These are phyloP conservation scores for Stachybotrys chlorohalonatus DNA, from an alignment of 2,329 filamentous ascomycete genomes.

Conservation along the genomic window DNA sequence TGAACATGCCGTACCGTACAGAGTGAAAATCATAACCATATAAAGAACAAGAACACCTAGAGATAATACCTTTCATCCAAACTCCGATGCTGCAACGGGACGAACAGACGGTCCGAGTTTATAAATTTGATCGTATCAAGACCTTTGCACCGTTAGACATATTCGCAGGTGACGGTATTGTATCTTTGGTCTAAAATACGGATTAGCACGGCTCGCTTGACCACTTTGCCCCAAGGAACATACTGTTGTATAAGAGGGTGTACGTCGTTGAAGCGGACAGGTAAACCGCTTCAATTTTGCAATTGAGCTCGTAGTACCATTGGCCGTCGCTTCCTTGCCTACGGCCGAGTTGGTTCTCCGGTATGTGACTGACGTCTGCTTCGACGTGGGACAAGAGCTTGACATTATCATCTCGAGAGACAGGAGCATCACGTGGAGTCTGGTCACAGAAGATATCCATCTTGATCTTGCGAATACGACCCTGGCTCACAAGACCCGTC, in stretches of 20 bases:
- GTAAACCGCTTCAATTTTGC: slow-evolving; percentile 31
- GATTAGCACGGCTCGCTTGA: background rate
- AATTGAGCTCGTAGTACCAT: slow-evolving; percentile 29
- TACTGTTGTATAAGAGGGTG: slow-evolving; percentile 32
- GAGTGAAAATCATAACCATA: background rate
- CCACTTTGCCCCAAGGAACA: slow-evolving; percentile 3
- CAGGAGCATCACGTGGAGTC: slow-evolving; percentile 19
- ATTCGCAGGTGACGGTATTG: slow-evolving; percentile 31
- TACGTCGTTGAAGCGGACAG: slow-evolving; percentile 32
- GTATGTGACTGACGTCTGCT: slow-evolving; percentile 31
- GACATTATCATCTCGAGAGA: slow-evolving; percentile 26
- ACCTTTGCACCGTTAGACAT: slow-evolving; percentile 18
- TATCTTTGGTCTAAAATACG: slow-evolving; percentile 23
- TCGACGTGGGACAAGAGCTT: slow-evolving; percentile 25
- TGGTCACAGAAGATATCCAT: slow-evolving; percentile 27
- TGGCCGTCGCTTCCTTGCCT: slow-evolving; percentile 1
- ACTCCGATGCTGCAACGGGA: background rate
- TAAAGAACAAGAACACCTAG: background rate
- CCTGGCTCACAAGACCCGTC: slow-evolving; percentile 15
- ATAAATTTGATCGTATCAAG: background rate
- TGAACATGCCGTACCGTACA: too few relatives aligned
- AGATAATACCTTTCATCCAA: background rate
- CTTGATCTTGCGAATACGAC: slow-evolving; percentile 22
- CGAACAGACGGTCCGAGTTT: background rate
- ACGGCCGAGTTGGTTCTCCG: slow-evolving; percentile 19